A percentile compares a stretch with the other conserved stretches of the same genome.
Conservation (phyloP, 352 stramenopile species). For the Globisporangium emineosum region DNA sequence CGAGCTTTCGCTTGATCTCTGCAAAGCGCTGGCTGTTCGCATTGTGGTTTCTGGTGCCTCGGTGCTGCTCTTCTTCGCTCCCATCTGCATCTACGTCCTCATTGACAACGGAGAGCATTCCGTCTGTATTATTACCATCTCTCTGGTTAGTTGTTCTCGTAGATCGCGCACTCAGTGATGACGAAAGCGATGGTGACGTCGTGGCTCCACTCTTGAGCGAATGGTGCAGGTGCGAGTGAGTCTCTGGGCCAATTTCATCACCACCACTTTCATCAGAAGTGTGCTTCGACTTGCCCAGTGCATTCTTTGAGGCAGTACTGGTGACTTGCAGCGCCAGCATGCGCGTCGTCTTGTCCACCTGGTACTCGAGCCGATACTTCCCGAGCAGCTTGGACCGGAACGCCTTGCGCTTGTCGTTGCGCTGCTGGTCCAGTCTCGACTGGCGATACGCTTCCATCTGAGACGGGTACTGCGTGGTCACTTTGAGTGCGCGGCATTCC, state of each 20-base stretch:
- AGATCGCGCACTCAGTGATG: conserved; percentile 10
- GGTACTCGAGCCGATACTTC: conserved; percentile 57
- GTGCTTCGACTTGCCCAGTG: background rate
- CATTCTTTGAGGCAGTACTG: background rate
- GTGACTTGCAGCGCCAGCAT: conserved; percentile 39
- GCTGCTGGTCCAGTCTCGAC: conserved; percentile 22
- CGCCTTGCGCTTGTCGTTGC: conserved; percentile 24
- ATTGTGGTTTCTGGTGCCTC: conserved; percentile 21
- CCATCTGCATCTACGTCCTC: conserved; percentile 1
- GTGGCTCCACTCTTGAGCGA: conserved; percentile 15
- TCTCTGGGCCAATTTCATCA: conserved; percentile 16
- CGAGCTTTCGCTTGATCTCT: conserved; percentile 35
- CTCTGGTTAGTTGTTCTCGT: conserved; percentile 18
- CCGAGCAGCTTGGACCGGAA: conserved; percentile 49
- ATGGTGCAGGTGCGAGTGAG: conserved; percentile 16
- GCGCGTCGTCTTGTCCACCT: conserved; percentile 41
- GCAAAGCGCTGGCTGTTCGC: conserved; percentile 40
- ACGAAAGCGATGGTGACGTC: too few relatives aligned
- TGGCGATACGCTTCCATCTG: conserved; percentile 38
- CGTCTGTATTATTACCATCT: background rate
- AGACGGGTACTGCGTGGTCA: conserved; percentile 39
- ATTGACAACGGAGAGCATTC: background rate
- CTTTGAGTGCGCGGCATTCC: conserved; percentile 32
- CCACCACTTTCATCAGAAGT: background rate
- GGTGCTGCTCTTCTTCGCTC: background rate